These are phyloP conservation scores for Ciborinia camelliae DNA, from an alignment of 2,329 filamentous ascomycete species.

Conservation along the genomic window DNA sequence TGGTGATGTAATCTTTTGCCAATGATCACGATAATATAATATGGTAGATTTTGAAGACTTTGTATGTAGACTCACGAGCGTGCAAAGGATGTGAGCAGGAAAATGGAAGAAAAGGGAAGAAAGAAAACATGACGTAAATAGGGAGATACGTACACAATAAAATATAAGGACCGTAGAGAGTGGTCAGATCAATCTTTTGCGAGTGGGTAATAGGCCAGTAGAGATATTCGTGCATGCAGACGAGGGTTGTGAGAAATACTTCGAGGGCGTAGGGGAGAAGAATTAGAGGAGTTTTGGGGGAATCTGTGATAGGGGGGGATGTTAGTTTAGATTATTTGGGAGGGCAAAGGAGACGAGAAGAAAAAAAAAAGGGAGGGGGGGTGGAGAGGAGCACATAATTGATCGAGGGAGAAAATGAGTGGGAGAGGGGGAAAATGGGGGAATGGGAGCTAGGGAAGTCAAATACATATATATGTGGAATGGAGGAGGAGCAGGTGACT, in stretches of 20 bases:
- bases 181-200: slow-evolving; percentile 49
- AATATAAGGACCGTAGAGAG: slow-evolving; percentile 56
- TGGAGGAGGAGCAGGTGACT: slow-evolving; percentile 8
- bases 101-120: not conserved
- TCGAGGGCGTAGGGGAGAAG: slow-evolving; percentile 58
- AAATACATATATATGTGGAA: not conserved
- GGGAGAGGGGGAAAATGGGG: not conserved
- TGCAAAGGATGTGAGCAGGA: no score
- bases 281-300: slow-evolving; percentile 55
- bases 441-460: not conserved
- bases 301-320: slow-evolving; percentile 41
- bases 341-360: not conserved
- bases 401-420: no score
- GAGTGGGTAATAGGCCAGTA: slow-evolving; percentile 48
- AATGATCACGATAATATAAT: no score
- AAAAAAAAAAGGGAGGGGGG: no score
- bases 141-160: slow-evolving; percentile 47
- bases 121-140: no score
- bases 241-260: slow-evolving; percentile 58
- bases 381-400: no score
- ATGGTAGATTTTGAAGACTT: no score
- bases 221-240: slow-evolving; percentile 59
- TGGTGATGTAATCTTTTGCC: no score
- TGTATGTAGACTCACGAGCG: no score
- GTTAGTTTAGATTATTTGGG: not conserved